Base-by-base conservation (phyloP, 1,284 basidiomycete genomes). In the Leccinum griseonigrum region DNA sequence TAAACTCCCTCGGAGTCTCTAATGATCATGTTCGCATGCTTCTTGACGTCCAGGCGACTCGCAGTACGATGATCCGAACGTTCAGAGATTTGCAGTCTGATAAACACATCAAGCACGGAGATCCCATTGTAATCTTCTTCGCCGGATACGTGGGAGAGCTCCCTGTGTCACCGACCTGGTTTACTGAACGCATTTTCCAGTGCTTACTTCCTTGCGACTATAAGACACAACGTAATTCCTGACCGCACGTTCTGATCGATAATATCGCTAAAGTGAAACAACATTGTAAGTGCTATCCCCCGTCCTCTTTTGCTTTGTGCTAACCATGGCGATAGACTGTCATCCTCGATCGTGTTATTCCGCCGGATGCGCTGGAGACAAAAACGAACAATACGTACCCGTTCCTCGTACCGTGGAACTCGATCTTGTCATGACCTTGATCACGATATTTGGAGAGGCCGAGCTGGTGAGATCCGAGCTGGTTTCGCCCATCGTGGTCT, bases 81-180 rank as follows among this genome's bases (percentile, higher is more conserved):
- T 83, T 87, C 66, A 69, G 72, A 4, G 82, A 85, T 64, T 74
- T 88, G 22, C 69, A 80, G 60, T 78, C 80, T 66, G 85, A 88
- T 64, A 68, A 77, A 9, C 74, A 73, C n/a, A 85, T 88, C 38
- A 76, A 81, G 46, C 66, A 69, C 14, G 85, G 81, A 11, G 84
- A 88, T 63, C 81, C 85, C 16, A 83, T 88, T 22, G 60, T 88
- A 59, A 75, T 88, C 57, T 88, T 88, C 57, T 88, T 85, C 66
- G 83, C 86, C 34, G 85, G 86, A 8, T 85, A 88, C 65, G 87
- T 86, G 16, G 82, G 81, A 63, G 77, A 75, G 40, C 68, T 84
- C 29, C 70, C 73, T 7, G 78, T 83, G 28, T 85, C 85, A 10
- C 86, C 84, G 83, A 79, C 76, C 22, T 74, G 73, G 57, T 69